phyloP scores from a whole-genome alignment of 2,329 filamentous ascomycete genomes.

The Dryadomyces sulphureus region DNA sequence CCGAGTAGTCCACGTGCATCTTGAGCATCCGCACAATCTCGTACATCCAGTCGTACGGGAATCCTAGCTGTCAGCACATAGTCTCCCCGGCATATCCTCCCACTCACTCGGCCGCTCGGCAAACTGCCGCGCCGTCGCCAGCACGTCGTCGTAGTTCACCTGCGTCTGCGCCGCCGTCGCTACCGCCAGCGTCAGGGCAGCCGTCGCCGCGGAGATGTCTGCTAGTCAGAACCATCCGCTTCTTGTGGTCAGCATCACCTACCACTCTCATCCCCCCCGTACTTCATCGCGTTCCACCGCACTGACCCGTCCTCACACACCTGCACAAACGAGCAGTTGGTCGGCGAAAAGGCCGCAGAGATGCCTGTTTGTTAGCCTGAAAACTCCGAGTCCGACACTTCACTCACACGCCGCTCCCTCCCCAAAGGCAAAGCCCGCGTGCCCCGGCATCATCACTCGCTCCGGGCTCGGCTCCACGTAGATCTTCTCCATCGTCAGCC shows the following conservation, averaged over 20 bases:
- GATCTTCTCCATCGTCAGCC: slow-evolving; percentile 55
- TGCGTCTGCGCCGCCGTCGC: slow-evolving; percentile 29
- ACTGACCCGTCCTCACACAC: slow-evolving; percentile 43
- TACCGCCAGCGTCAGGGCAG: slow-evolving; percentile 40
- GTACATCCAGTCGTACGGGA: slow-evolving; percentile 46
- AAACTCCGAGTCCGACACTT: too few species aligned
- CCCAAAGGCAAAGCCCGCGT: slow-evolving; percentile 63
- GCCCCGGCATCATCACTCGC: slow-evolving; percentile 54
- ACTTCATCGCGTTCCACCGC: slow-evolving; percentile 42
- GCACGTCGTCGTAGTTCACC: slow-evolving; percentile 52
- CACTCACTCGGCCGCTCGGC: slow-evolving; percentile 21
- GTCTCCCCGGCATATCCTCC: too few species aligned
- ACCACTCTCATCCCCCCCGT: slow-evolving; percentile 17
- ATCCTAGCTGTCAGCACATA: slow-evolving; percentile 26
- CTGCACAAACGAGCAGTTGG: slow-evolving; percentile 41
- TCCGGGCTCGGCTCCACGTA: slow-evolving; percentile 48
- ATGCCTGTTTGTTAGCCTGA: slow-evolving; percentile 25
- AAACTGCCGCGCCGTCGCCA: slow-evolving; percentile 48
- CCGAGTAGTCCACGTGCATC: slow-evolving; percentile 66
- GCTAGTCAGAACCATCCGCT: slow-evolving; percentile 19
- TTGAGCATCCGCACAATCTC: slow-evolving; percentile 57
- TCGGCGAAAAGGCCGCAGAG: slow-evolving; percentile 47
- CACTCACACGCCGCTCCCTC: slow-evolving; percentile 31
- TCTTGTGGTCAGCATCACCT: slow-evolving; percentile 7
- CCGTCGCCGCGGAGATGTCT: slow-evolving; percentile 42